Percentiles rank a stretch among this genome's conserved stretches.
Evolutionary conservation across 371 early-diverging fungal genomes (phyloP).

Genomic region (Rhizoclosmatium hyalinum): DNA sequence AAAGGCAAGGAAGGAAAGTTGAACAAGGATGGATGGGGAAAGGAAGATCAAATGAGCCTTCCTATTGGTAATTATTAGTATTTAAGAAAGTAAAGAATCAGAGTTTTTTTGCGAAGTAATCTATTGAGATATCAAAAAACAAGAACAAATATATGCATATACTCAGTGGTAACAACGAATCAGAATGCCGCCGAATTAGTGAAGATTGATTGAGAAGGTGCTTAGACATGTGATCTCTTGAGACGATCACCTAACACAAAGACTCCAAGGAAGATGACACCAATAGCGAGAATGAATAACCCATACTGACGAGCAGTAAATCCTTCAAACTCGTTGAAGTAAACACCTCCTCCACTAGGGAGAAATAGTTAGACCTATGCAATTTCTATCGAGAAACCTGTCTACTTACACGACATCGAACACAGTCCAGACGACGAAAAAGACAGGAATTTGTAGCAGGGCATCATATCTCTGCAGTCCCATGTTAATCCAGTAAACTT

Average conservation of each 20-base stretch:
- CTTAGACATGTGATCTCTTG: constrained; percentile 42
- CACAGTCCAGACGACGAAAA: constrained; percentile 81
- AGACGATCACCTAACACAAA: constrained; percentile 60
- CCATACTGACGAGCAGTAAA: constrained; percentile 72
- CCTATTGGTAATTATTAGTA: neutral
- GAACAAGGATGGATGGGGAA: neutral
- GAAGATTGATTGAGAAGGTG: too few species aligned
- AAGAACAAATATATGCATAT: too few species aligned
- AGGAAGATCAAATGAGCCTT: too few species aligned
- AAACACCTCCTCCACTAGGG: constrained; percentile 78
- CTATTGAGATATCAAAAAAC: too few species aligned
- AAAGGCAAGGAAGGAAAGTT: constrained; percentile 5
- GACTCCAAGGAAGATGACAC: constrained; percentile 80
- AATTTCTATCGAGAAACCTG: neutral
- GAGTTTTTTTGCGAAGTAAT: neutral
- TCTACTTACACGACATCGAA: constrained; percentile 45
- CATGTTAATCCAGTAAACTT: constrained; percentile 61
- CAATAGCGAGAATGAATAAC: constrained; percentile 71
- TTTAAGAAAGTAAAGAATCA: neutral
- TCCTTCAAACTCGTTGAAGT: constrained; percentile 79
- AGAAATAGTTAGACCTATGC: neutral
- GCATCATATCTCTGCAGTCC: constrained; percentile 86
- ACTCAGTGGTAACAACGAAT: too few species aligned
- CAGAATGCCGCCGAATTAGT: too few species aligned
- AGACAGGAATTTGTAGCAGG: constrained; percentile 83